Evolutionary conservation across 352 stramenopile species (phyloP).

Genomic region (Globisporangium apiculatum): DNA sequence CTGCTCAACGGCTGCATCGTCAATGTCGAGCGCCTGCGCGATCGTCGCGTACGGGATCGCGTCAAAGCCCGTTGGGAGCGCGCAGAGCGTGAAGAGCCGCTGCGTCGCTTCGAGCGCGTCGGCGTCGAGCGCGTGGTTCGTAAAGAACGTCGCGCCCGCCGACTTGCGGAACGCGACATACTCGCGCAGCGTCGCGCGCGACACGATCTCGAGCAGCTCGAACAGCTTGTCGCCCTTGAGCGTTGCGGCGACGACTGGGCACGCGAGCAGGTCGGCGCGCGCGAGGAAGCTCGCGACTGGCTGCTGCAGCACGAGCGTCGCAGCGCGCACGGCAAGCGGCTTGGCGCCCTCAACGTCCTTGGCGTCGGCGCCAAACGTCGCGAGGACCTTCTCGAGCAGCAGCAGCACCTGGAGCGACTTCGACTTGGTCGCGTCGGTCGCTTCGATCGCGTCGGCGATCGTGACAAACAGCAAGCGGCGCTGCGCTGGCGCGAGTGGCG

Average conservation of each 20-base stretch:
- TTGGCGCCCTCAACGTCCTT: conserved; percentile 59
- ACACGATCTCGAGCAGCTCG: conserved; percentile 90
- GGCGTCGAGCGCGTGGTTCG: conserved; percentile 45
- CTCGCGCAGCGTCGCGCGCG: conserved; percentile 88
- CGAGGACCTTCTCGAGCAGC: conserved; percentile 76
- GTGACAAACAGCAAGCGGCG: conserved; percentile 54
- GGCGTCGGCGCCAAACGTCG: conserved; percentile 43
- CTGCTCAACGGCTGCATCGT: conserved; percentile 87
- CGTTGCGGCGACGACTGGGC: conserved; percentile 65
- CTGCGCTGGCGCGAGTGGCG: conserved; percentile 37
- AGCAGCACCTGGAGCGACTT: conserved; percentile 51
- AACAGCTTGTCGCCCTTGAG: conserved; percentile 67
- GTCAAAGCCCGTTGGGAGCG: conserved; percentile 87
- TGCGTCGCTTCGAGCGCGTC: conserved; percentile 77
- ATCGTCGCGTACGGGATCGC: conserved; percentile 88
- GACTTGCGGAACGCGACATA: conserved; percentile 76
- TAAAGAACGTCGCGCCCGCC: conserved; percentile 58
- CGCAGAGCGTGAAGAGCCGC: conserved; percentile 90
- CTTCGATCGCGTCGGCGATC: conserved; percentile 62
- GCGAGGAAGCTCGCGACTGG: conserved; percentile 87
- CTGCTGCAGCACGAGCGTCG: conserved; percentile 83
- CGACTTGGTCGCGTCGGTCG: conserved; percentile 4
- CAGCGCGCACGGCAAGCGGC: conserved; percentile 70
- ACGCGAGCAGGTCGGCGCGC: conserved; percentile 81
- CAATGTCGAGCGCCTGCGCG: conserved; percentile 72